Percentiles rank a stretch among this genome's conserved stretches.
Conservation (phyloP, 805 yeast genomes). For the Starmera quercuum region DNA sequence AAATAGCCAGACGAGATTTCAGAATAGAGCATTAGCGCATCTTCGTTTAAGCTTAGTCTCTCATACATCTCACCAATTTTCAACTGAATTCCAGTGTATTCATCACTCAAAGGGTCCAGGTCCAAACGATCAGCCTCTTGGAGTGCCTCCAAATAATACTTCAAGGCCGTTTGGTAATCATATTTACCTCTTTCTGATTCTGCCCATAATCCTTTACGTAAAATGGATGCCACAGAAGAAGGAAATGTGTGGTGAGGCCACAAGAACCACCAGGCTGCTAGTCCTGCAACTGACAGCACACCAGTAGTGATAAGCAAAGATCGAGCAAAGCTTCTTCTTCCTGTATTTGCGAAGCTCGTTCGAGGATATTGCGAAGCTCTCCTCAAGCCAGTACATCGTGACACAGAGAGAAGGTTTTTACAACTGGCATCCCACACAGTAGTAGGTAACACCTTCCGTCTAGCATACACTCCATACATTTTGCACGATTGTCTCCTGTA, state of each 20-base stretch:
- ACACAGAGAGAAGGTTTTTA: too few species aligned
- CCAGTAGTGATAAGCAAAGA: slow-evolving; percentile 13
- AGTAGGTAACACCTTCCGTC: too few species aligned
- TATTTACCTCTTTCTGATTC: slow-evolving; percentile 55
- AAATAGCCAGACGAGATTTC: slow-evolving; percentile 57
- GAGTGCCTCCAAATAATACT: slow-evolving; percentile 68
- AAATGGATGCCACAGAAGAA: slow-evolving; percentile 54
- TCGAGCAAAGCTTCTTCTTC: slow-evolving; percentile 11
- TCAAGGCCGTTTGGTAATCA: slow-evolving; percentile 62
- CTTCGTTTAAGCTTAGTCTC: slow-evolving; percentile 48
- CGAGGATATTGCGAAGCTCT: too few species aligned
- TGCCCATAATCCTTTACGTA: slow-evolving; percentile 77
- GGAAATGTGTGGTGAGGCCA: slow-evolving; percentile 72
- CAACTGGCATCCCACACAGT: too few species aligned
- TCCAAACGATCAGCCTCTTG: slow-evolving; percentile 48
- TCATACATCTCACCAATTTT: slow-evolving; percentile 86
- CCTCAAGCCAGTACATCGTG: too few species aligned
- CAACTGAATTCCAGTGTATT: slow-evolving; percentile 85
- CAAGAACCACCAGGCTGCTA: slow-evolving; percentile 31
- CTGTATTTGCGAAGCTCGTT: too few species aligned
- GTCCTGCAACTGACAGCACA: slow-evolving; percentile 17
- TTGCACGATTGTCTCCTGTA: too few species aligned
- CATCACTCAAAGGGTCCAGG: slow-evolving; percentile 57
- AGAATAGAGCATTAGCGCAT: slow-evolving; percentile 60
- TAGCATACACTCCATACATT: too few species aligned